phyloP scores from a whole-genome alignment of 129 eudicot genomes.

The Ambrosia artemisiifolia region DNA sequence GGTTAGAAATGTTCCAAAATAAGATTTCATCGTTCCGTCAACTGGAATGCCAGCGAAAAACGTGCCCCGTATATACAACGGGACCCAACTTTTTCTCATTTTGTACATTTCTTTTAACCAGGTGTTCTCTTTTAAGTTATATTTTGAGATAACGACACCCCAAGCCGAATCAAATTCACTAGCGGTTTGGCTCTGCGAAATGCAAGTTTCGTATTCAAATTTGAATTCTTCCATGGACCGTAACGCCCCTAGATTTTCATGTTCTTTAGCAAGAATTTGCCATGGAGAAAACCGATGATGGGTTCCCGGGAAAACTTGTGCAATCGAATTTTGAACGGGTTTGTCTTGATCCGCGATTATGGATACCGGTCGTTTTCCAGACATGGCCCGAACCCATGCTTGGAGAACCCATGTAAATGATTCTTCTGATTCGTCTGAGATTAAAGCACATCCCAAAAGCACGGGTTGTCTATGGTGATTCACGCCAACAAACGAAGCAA shows the following conservation, averaged over 20 bases:
- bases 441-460: conserved; percentile 79
- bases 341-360: conserved; percentile 73
- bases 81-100: conserved; percentile 85
- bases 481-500: conserved; percentile 67
- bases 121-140: conserved; percentile 56
- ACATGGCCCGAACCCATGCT: conserved; percentile 78
- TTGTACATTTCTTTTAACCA: conserved; percentile 77
- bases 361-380: conserved; percentile 62
- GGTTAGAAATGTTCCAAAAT: conserved; percentile 48
- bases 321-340: conserved; percentile 56
- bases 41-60: conserved; percentile 77
- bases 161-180: conserved; percentile 75
- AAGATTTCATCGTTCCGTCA: conserved; percentile 61
- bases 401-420: conserved; percentile 77
- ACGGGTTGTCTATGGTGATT: conserved; percentile 84
- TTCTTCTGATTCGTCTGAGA: conserved; percentile 76
- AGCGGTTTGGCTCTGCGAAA: conserved; percentile 68
- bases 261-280: conserved; percentile 60
- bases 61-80: conserved; percentile 50
- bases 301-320: conserved; percentile 69
- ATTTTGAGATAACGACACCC: conserved; percentile 55
- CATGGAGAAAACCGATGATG: conserved; percentile 82
- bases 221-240: conserved; percentile 59
- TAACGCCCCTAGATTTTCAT: conserved; percentile 59
- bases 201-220: conserved; percentile 69